Evolutionary conservation across 1,284 basidiomycete species (phyloP).

Genomic region (Trichosporon sp.): DNA sequence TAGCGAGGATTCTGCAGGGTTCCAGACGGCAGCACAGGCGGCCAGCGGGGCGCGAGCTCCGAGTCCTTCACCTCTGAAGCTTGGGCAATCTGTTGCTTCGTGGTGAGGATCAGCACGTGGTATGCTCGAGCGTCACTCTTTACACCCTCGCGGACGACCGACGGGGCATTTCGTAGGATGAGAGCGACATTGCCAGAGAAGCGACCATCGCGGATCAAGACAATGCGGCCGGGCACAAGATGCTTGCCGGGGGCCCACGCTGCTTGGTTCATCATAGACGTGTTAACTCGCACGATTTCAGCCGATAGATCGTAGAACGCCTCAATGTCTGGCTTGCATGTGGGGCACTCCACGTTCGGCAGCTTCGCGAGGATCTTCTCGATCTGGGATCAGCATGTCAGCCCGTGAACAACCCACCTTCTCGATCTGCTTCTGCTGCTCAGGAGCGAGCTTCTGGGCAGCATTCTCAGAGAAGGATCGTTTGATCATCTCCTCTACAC

Average conservation of each 20-base stretch:
- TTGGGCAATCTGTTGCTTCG: conserved; percentile 59
- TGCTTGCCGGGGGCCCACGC: conserved; percentile 61
- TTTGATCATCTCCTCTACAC: conserved; percentile 99
- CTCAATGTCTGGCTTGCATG: conserved; percentile 67
- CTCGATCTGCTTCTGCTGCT: conserved; percentile 80
- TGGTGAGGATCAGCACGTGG: conserved; percentile 67
- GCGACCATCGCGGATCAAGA: conserved; percentile 81
- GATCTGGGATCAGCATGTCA: conserved; percentile 54
- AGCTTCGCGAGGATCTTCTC: conserved; percentile 68
- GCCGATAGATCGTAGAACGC: conserved; percentile 71
- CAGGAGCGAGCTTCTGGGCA: conserved; percentile 83
- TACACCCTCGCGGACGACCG: conserved; percentile 47
- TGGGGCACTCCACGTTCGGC: conserved; percentile 63
- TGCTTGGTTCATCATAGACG: conserved; percentile 63
- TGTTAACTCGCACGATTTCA: conserved; percentile 65
- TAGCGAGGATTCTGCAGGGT: conserved; percentile 60
- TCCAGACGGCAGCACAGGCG: conserved; percentile 56
- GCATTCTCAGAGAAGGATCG: conserved; percentile 98
- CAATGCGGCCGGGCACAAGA: conserved; percentile 69
- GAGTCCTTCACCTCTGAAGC: conserved; percentile 59
- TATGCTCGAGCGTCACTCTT: conserved; percentile 57
- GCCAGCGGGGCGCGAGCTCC: conserved; percentile 69
- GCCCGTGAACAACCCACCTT: conserved; percentile 58
- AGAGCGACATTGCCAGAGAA: conserved; percentile 72
- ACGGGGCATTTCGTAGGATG: conserved; percentile 66